Base-by-base conservation (phyloP, 2,329 filamentous ascomycete species). In the Cercospora sp. region DNA sequence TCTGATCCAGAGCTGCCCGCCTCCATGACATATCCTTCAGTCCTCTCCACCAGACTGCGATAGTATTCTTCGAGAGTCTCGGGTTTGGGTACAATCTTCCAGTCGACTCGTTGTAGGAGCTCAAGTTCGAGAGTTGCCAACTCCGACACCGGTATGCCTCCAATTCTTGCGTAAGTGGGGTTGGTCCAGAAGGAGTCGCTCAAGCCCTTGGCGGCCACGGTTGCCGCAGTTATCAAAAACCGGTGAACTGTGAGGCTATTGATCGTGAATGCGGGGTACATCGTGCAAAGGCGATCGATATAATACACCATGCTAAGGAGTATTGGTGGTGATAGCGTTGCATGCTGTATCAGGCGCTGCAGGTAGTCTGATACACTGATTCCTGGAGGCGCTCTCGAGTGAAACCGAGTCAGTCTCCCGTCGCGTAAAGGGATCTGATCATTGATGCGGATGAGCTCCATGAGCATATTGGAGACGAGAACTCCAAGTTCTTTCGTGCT, bases 251-350 rank as follows among this genome's bases (percentile, higher is more conserved):
- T 99, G 20, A 99, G 85, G 58, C 93, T 97, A 78, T 94, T 97
- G 74, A 99, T 96, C 30, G 94, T 97, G 79, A 99, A 99, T 58
- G 94, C 91, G 3, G 92, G 91, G 78, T 97, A 99, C 68, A 97
- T 84, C 10, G 92, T 90, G 80, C 94, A 99, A 23, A 99, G 86
- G 33, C 93, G 90, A 81, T 99, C 95, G 75, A 99, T 98, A 77
- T 98, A 99, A 78, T 96, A 99, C 66, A 99, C 95, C 93, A 99
- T 98, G 74, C 94, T 95, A 40, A 99, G 87, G n/a, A 99, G 85
- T 61, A 99, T 90, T 0, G 95, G 94, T 12, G 95, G 94, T 6
- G 93, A 93, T 3, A 99, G 85, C 0, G 94, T 97, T 28, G 95
- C 95, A 78, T 99, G 95, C 68, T 93, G 93, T 26, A 96, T 95